Evolutionary conservation across 495 filamentous ascomycete species (phyloP).

Genomic region (Aspergillus egyptiacus): DNA sequence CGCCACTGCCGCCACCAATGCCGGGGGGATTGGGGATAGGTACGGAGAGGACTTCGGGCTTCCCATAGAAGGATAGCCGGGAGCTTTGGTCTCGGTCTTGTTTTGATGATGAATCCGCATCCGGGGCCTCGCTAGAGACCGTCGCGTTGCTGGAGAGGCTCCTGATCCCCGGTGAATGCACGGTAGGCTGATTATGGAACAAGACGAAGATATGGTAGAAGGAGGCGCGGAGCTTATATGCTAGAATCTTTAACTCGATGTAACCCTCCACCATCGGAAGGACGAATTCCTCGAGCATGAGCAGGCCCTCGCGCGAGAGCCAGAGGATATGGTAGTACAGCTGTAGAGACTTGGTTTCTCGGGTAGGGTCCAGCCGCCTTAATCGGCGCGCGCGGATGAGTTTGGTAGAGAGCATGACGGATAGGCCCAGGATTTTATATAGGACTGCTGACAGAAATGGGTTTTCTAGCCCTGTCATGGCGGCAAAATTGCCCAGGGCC

Average conservation of each 20-base stretch:
- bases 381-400: slow-evolving; percentile 77
- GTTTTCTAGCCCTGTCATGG: slow-evolving; percentile 62
- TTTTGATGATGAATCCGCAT: slow-evolving; percentile 29
- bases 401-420: slow-evolving; percentile 79
- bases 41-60: slow-evolving; percentile 13
- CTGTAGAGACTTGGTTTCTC: slow-evolving; percentile 73
- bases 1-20: background rate
- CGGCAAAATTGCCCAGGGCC: slow-evolving; percentile 82
- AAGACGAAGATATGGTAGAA: slow-evolving; percentile 97
- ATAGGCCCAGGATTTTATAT: slow-evolving; percentile 85
- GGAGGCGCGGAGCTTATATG: slow-evolving; percentile 84
- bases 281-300: slow-evolving; percentile 80
- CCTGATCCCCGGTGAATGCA: slow-evolving; percentile 42
- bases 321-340: slow-evolving; percentile 89
- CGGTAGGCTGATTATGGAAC: slow-evolving; percentile 74
- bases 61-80: slow-evolving; percentile 19
- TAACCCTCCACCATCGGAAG: slow-evolving; percentile 68
- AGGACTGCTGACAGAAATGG: slow-evolving; percentile 72
- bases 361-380: slow-evolving; percentile 73
- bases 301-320: slow-evolving; percentile 86
- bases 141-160: slow-evolving; percentile 25
- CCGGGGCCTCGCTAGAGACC: slow-evolving; percentile 15
- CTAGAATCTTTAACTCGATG: slow-evolving; percentile 76
- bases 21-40: too few species aligned
- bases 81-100: slow-evolving; percentile 19